Base-by-base conservation (phyloP, 108 stramenopile genomes). In the Skeletonema menzelii region DNA sequence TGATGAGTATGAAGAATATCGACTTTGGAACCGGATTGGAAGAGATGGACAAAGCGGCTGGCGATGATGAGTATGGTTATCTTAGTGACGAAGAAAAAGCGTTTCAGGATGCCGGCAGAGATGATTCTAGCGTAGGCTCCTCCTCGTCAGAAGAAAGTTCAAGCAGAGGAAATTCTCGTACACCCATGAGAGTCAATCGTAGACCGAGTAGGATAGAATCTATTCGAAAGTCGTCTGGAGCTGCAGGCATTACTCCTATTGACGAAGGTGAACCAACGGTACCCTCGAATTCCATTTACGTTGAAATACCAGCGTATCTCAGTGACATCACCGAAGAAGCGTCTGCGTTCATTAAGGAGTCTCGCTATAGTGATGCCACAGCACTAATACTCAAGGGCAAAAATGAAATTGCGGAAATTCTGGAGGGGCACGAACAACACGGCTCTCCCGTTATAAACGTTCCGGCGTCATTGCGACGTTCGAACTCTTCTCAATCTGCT, bases 1-100 rank as follows among this genome's bases (percentile, higher is more conserved):
- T 94, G 26, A 87, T 87, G 67, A 86, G 85, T 74, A 94, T 94
- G 93, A 91, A 89, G 67, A 87, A 87, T 47, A 91, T 94, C 62
- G 89, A 94, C 66, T 94, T 94, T 83, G 67, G 81, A 14, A 70
- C 56, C 3, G 85, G 83, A 22, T 65, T 77, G 4, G 66, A 79
- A 27, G 82, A 85, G 35, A 44, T 68, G 31, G 90, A 86, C 27
- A 84, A 83, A 15, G 66, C 7, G 30, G 40, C 30, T 20, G 68
- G 63, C 24, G 82, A 77, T 10, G 83, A 82, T 17, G 58, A 65
- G 40, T 86, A 64, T 14, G 84, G 35, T 10, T 65, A 83, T 47
- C 61, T 63, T 20, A 71, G 56, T 20, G 80, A 79, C n/a, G 65
- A 83, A 26, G 86, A 84, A 49, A 62, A 64, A 11, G 72, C 82